These are phyloP conservation scores for Kluyveromyces lactis DNA, from an alignment of 805 yeast species.

Conservation along the genomic window DNA sequence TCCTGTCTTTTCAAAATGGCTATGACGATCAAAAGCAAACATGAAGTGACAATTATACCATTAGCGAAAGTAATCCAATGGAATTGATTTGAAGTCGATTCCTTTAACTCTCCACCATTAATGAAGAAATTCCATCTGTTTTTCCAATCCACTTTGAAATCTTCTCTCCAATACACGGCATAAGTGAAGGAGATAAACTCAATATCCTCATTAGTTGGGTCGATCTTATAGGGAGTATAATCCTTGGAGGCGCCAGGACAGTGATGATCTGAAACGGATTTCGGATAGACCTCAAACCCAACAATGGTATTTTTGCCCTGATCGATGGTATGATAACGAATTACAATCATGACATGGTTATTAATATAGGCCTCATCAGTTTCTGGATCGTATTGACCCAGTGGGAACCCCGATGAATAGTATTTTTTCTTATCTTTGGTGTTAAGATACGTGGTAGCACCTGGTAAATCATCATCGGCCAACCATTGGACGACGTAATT, in stretches of 20 bases:
- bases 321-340: conserved; percentile 55
- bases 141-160: conserved; percentile 51
- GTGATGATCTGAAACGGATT: conserved; percentile 53
- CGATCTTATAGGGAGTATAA: conserved; percentile 48
- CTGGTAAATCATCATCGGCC: conserved; percentile 69
- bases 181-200: conserved; percentile 66
- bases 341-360: conserved; percentile 75
- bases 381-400: conserved; percentile 55
- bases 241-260: conserved; percentile 71
- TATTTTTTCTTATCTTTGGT: conserved; percentile 52
- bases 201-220: conserved; percentile 28
- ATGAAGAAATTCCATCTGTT: conserved; percentile 70
- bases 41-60: conserved; percentile 54
- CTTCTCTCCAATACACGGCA: conserved; percentile 85
- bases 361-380: conserved; percentile 52
- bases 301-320: conserved; percentile 52
- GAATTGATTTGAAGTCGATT: conserved; percentile 36
- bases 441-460: conserved; percentile 73
- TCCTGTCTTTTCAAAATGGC: conserved; percentile 40
- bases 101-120: conserved; percentile 35
- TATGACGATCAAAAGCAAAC: conserved; percentile 54
- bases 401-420: conserved; percentile 80
- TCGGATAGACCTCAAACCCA: conserved; percentile 86
- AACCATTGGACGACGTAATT: conserved; percentile 80
- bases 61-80: conserved; percentile 77